phyloP scores from a whole-genome alignment of 192 early-diverging fungal genomes.

The Helicostylum pulchrum region DNA sequence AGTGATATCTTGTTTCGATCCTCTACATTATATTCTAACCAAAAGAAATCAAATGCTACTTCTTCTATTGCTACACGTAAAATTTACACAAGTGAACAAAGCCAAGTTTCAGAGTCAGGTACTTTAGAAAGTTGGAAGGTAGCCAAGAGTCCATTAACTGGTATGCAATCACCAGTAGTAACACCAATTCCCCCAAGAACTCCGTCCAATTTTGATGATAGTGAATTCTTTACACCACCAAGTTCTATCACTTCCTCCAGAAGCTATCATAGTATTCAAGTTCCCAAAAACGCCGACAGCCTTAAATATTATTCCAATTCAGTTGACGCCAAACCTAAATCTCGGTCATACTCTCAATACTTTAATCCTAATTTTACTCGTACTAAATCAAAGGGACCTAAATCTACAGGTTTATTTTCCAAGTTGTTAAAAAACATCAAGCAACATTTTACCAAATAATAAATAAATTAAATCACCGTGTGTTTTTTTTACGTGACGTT shows the following conservation, averaged over 20 bases:
- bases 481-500: too few relatives aligned
- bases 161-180: neutral
- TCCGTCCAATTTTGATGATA: too few relatives aligned
- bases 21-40: neutral
- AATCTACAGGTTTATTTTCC: too few relatives aligned
- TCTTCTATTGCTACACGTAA: neutral
- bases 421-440: too few relatives aligned
- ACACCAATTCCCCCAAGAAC: neutral
- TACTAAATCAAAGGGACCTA: too few relatives aligned
- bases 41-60: neutral
- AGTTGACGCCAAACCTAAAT: too few relatives aligned
- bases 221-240: neutral
- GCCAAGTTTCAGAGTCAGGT: neutral
- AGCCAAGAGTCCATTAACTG: neutral
- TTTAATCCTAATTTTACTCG: too few relatives aligned
- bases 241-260: neutral
- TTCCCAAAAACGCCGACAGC: neutral
- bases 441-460: too few relatives aligned
- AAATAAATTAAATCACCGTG: too few relatives aligned
- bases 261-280: neutral
- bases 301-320: too few relatives aligned
- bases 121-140: constrained; percentile 6
- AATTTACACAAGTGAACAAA: neutral
- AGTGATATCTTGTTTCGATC: neutral
- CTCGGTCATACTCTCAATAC: too few relatives aligned